A percentile compares a stretch with the other conserved stretches of the same genome.
Evolutionary conservation across 192 early-diverging fungal species (phyloP).

Genomic region (Paraglomus brasilianum): DNA sequence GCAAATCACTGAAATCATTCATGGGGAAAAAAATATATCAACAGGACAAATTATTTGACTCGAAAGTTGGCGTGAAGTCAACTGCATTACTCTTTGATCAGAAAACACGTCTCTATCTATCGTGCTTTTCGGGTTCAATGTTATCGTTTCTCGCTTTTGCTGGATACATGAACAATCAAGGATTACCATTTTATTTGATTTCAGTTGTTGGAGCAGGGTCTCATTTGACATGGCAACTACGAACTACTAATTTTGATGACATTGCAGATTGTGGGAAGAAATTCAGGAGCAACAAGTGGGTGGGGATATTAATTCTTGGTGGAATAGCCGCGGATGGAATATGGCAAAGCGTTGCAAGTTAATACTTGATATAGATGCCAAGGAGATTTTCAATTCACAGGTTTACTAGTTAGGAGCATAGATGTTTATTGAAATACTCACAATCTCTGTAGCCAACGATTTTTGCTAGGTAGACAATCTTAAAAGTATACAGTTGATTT

Average conservation of each 20-base stretch:
- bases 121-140: slow-evolving; percentile 69
- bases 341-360: not conserved
- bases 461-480: too few species aligned
- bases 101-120: slow-evolving; percentile 63
- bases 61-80: slow-evolving; percentile 83
- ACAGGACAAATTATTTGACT: slow-evolving; percentile 85
- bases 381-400: too few species aligned
- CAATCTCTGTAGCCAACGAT: too few species aligned
- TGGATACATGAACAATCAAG: slow-evolving; percentile 80
- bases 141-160: slow-evolving; percentile 66
- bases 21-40: slow-evolving; percentile 27
- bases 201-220: slow-evolving; percentile 69
- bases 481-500: too few species aligned
- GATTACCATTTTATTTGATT: slow-evolving; percentile 67
- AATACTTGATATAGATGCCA: too few species aligned
- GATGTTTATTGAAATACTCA: too few species aligned
- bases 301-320: slow-evolving; percentile 73
- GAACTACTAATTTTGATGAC: slow-evolving; percentile 64
- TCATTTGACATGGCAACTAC: slow-evolving; percentile 83
- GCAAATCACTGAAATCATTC: not conserved
- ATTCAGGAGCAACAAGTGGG: slow-evolving; percentile 78
- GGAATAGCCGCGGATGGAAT: slow-evolving; percentile 66
- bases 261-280: slow-evolving; percentile 67
- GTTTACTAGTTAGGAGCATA: too few species aligned
- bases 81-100: slow-evolving; percentile 87